These are phyloP conservation scores for Pterothamnion heteromorphum DNA, from an alignment of 31 red algal species.

Conservation along the genomic window DNA sequence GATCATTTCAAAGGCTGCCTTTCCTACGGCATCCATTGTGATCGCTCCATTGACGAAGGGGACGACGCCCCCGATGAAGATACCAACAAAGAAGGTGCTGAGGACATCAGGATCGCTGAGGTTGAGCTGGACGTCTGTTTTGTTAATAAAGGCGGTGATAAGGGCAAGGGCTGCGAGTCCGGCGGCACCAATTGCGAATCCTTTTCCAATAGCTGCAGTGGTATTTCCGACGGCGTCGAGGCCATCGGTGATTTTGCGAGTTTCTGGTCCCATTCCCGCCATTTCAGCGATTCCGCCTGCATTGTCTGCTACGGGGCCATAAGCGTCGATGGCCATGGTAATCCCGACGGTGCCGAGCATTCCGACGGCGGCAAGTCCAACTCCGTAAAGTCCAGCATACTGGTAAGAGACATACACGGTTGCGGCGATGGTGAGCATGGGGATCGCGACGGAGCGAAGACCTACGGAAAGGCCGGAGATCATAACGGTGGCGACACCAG, in stretches of 20 bases:
- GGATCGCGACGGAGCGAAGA: conserved; percentile 58
- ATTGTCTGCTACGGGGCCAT: conserved; percentile 78
- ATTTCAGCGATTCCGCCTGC: conserved; percentile 85
- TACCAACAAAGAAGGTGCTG: not conserved
- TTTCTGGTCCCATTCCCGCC: conserved; percentile 45
- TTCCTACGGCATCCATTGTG: conserved; percentile 63
- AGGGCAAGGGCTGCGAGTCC: conserved; percentile 60
- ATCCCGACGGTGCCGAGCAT: conserved; percentile 68
- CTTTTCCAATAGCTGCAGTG: conserved; percentile 69
- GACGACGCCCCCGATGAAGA: conserved; percentile 56
- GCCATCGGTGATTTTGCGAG: conserved; percentile 71
- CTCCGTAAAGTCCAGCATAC: conserved; percentile 58
- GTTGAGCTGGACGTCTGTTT: conserved; percentile 43
- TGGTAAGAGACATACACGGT: conserved; percentile 57
- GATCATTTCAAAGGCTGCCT: conserved; percentile 68
- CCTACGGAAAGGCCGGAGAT: conserved; percentile 46
- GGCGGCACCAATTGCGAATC: conserved; percentile 61
- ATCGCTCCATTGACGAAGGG: conserved; percentile 59
- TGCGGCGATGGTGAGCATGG: conserved; percentile 56
- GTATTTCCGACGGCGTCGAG: conserved; percentile 84
- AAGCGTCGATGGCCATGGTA: conserved; percentile 75
- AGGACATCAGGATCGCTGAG: not conserved
- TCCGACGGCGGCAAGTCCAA: conserved; percentile 63
- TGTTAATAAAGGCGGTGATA: conserved; percentile 51
- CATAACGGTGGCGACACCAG: not conserved